Evolutionary conservation across 495 filamentous ascomycete genomes (phyloP), one percentile per base, ranked within the genome.

Genomic region (Daldinia childiae): DNA sequence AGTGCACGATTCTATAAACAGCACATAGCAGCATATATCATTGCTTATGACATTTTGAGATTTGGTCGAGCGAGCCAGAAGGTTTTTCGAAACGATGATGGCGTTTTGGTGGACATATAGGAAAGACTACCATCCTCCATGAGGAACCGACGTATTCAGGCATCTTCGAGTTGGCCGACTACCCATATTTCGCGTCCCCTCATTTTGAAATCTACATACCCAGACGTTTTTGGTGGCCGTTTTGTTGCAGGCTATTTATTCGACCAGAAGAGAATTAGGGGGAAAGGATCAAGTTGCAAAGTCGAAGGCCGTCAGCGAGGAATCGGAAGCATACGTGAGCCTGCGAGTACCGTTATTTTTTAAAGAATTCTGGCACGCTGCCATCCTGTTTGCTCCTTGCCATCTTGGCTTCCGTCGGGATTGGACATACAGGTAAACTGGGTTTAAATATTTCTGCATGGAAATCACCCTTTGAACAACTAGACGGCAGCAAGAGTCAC

Each of bases 1-100:
- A 91, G 83, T 97, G 94, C 83, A 78, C 84, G 41, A 91, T 97
- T 77, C 85, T 97, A 76, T 97, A 81, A 67, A 69, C 60, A 39
- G 65, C 27, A 62, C 36, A 19, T 38, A 24, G 57, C 30, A 36
- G n/a, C 29, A 36, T 30, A 56, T 15, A 9, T 36, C 45, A 62
- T 21, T 39, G 24, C 62, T 69, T 50, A 39, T 52, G 55, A 34
- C 39, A 59, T 32, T 70, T 73, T 65, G 38, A 76, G 63, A 51
- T 72, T 74, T 71, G 64, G 76, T 61, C 68, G 63, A 62, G 62
- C 62, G 41, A 71, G 68, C 71, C 74, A 72, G 48, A 70, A 69
- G 54, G 64, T 72, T 72, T 78, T 70, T 65, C 73, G 73, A 66
- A 69, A 71, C 66, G 66, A 68, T 72, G 61, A 69, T 59, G 74